Percentiles rank a stretch among this genome's conserved stretches.
phyloP scores from a whole-genome alignment of 345 rosid species.

The Rhizophora mangle region DNA sequence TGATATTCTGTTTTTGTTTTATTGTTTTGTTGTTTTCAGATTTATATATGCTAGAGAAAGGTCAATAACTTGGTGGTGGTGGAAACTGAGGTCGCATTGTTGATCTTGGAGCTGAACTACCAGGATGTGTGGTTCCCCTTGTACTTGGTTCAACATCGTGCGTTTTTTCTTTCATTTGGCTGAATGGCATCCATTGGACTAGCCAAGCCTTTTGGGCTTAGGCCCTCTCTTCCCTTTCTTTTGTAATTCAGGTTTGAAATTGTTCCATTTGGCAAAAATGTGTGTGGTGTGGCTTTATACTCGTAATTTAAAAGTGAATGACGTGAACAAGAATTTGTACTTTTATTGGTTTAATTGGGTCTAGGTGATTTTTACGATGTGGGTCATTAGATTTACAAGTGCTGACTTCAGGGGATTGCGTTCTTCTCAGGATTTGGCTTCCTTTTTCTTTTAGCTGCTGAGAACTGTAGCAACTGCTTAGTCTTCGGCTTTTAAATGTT shows the following conservation, averaged over 20 bases:
- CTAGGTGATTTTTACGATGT: not conserved
- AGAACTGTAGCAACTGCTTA: conserved; percentile 23
- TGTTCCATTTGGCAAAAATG: not conserved
- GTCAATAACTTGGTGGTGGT: not conserved
- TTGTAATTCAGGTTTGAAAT: conserved; percentile 26
- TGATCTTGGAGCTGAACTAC: conserved; percentile 32
- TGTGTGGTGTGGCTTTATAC: too few species aligned
- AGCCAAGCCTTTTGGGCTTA: conserved; percentile 46
- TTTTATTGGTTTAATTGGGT: not conserved
- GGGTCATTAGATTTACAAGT: not conserved
- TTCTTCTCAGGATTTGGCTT: conserved; percentile 33
- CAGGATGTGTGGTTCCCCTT: conserved; percentile 53
- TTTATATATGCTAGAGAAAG: too few species aligned
- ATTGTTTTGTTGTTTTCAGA: too few species aligned
- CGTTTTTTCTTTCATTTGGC: conserved; percentile 62
- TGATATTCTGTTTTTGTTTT: too few species aligned
- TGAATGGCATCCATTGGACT: conserved; percentile 93
- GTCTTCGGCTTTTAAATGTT: conserved; percentile 43
- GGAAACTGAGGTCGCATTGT: conserved; percentile 6
- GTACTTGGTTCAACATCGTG: conserved; percentile 37
- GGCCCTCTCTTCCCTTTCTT: conserved; percentile 29
- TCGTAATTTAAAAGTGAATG: not conserved
- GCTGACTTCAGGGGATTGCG: conserved; percentile 11
- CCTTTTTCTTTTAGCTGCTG: conserved; percentile 15
- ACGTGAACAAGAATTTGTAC: not conserved